Evolutionary conservation across 1,139 yeast species (phyloP).

Genomic region (Magnusiomyces sp.): DNA sequence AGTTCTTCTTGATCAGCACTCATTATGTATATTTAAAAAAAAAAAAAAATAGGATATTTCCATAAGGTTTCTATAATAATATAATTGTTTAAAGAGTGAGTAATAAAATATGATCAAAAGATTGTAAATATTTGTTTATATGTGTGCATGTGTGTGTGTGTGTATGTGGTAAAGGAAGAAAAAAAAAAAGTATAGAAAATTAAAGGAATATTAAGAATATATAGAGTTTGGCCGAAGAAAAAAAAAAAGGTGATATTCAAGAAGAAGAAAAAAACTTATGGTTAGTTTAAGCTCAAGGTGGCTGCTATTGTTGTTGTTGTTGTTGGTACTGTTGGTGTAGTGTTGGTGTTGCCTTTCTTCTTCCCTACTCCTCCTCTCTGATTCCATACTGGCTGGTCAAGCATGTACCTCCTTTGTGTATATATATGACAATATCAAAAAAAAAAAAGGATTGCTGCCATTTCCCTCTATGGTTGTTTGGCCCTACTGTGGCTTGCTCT

Average conservation of each 20-base stretch:
- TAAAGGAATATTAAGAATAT: conserved; percentile 1
- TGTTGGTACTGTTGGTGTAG: background rate
- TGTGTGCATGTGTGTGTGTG: no score
- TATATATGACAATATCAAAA: no score
- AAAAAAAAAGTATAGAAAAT: background rate
- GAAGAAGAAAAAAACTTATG: conserved; percentile 1
- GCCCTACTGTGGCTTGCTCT: no score
- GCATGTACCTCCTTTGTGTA: no score
- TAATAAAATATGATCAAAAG: background rate
- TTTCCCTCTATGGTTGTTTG: no score
- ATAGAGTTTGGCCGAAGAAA: no score
- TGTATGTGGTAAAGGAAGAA: background rate
- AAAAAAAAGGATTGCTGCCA: no score
- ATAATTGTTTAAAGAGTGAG: background rate
- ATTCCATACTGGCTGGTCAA: background rate
- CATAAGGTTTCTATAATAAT: background rate
- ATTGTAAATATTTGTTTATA: no score
- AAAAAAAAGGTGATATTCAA: background rate
- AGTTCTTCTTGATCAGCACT: conserved; percentile 11
- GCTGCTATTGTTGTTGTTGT: conserved; percentile 1
- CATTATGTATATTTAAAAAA: background rate
- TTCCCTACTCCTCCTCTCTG: background rate
- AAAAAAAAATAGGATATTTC: background rate
- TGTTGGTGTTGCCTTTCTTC: background rate
- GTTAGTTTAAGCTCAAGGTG: background rate